Evolutionary conservation across 2,329 filamentous ascomycete genomes (phyloP).

Genomic region (Immersiporthe knoxdaviesiana): DNA sequence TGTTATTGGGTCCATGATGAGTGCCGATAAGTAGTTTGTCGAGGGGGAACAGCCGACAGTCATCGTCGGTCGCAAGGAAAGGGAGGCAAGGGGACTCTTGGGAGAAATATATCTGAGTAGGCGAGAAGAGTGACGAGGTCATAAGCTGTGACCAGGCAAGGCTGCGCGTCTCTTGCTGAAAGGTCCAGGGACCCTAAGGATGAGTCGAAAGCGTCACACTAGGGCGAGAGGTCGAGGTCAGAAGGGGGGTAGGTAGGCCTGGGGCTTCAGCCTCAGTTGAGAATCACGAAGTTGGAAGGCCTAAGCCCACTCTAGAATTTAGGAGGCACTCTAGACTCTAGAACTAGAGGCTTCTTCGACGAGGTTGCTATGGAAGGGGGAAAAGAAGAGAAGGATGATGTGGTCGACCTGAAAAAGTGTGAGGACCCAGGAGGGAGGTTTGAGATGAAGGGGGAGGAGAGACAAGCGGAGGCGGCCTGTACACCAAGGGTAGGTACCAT

Average conservation of each 20-base stretch:
- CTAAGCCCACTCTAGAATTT: neutral
- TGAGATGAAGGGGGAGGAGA: neutral
- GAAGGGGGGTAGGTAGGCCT: neutral
- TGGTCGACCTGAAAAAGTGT: neutral
- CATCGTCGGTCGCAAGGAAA: neutral
- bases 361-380: neutral
- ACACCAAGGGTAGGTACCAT: neutral
- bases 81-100: too few relatives aligned
- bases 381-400: neutral
- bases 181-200: slow-evolving; percentile 1
- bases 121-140: neutral
- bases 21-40: neutral
- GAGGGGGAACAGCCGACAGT: neutral
- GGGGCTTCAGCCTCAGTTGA: slow-evolving; percentile 12
- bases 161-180: neutral
- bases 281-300: neutral
- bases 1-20: neutral
- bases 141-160: slow-evolving; percentile 6
- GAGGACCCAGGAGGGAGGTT: neutral
- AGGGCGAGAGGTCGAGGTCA: slow-evolving; percentile 2
- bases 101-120: neutral
- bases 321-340: neutral
- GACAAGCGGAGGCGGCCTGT: neutral
- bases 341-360: neutral
- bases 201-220: slow-evolving; percentile 23